Base-by-base conservation (phyloP, 2,329 filamentous ascomycete genomes). In the Alternaria sp. region DNA sequence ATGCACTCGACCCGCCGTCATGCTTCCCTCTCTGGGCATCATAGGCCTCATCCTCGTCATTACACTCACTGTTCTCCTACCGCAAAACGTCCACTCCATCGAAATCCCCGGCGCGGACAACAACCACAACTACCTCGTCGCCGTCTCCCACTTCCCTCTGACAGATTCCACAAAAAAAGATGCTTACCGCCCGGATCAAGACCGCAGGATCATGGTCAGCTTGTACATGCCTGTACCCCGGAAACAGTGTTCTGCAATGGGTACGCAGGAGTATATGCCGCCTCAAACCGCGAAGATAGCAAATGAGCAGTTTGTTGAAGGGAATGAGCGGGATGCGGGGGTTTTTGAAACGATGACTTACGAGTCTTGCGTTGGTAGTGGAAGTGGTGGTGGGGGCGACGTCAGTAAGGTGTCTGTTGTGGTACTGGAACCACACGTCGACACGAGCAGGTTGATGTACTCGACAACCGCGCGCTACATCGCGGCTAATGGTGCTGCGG, bases 341-440 rank as follows among this genome's bases (percentile, higher is more conserved):
- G 62, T 75, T 21, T 76, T 77, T 13, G 67, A 72, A 7, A 49
- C 54, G 4, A 62, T 75, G 56, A 46, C 40, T 4, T 73, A 71
- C 57, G 51, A 58, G 10, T 54, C 54, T 4, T 77, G 75, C 57
- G 66, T 71, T 40, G 47, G 58, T 11, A 52, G 62, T 9, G 56
- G 49, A 13, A 46, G 19, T 9, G 17, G 26, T 8, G 63, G 66
- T 9, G 13, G 30, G 0, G 30, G 23, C 13, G 54, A 69, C 19
- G 62, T 61, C 4, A 57, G 61, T 17, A 61, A 63, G 19, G 56
- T 66, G 4, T 63, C 68, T 0, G 50, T 75, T 4, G 65, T 85
- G 30, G 57, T 86, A 9, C 80, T 87, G 46, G 83, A 82, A 0
- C 81, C 84, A 1, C 85, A 83, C 4, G 76, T 81, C 28, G 81